These are phyloP conservation scores for Monosporascus sp. DNA, from an alignment of 2,329 filamentous ascomycete genomes.

Conservation along the genomic window DNA sequence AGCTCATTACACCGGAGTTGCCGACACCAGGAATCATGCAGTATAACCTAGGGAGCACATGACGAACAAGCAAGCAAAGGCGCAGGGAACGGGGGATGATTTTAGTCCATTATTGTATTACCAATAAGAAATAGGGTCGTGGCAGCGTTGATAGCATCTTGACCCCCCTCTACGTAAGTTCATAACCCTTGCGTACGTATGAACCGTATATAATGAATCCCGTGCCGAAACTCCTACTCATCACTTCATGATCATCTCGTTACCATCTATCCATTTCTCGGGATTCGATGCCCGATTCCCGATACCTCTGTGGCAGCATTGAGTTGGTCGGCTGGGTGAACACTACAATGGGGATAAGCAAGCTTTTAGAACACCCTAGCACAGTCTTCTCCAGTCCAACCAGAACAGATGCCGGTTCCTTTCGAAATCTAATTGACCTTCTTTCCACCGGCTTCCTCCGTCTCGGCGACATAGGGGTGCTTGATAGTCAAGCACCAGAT, in stretches of 20 bases:
- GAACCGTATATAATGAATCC: background rate
- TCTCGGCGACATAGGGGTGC: slow-evolving; percentile 57
- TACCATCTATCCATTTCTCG: too few species aligned
- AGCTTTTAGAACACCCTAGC: too few species aligned
- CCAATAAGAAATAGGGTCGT: background rate
- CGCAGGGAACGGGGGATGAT: too few species aligned
- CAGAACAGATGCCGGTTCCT: background rate
- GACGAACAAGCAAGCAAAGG: too few species aligned
- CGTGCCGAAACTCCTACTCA: background rate
- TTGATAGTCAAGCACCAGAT: slow-evolving; percentile 99
- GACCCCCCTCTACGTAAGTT: background rate
- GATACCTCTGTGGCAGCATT: background rate
- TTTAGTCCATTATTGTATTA: background rate
- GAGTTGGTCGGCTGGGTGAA: background rate
- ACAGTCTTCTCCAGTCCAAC: too few species aligned
- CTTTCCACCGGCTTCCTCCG: slow-evolving; percentile 34
- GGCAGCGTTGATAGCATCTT: background rate
- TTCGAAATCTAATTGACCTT: slow-evolving; percentile 27
- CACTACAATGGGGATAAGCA: too few species aligned
- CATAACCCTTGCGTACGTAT: background rate
- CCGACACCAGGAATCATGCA: too few species aligned
- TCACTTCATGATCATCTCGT: background rate
- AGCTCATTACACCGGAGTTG: too few species aligned
- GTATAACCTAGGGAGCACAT: too few species aligned
- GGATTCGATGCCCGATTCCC: background rate